A percentile compares a stretch with the other conserved stretches of the same genome.
Conservation (phyloP, 2,329 filamentous ascomycete genomes). For the Periconia digitata region DNA sequence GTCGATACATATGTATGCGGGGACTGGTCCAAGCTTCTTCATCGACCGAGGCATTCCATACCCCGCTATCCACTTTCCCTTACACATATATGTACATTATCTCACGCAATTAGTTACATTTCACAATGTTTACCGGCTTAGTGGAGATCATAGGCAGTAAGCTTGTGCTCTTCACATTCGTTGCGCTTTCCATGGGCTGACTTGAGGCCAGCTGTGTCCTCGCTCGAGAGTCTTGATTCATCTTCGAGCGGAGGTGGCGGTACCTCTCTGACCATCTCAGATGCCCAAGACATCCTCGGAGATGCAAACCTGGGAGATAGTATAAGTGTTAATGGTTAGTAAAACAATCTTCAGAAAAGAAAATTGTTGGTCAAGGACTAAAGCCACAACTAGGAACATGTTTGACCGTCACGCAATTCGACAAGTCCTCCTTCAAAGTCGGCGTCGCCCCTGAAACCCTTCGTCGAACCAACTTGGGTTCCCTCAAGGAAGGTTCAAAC, state of each 20-base stretch:
- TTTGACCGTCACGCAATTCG: constrained; percentile 82
- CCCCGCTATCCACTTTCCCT: constrained; percentile 18
- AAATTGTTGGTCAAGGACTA: not conserved
- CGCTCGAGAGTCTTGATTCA: constrained; percentile 77
- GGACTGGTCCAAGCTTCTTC: constrained; percentile 11
- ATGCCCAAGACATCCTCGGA: constrained; percentile 72
- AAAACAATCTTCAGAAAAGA: not conserved
- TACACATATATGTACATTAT: constrained; percentile 3
- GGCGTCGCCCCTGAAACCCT: constrained; percentile 95
- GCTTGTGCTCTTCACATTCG: constrained; percentile 26
- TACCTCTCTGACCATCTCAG: constrained; percentile 83
- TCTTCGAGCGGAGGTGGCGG: constrained; percentile 72
- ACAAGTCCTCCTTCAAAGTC: constrained; percentile 72
- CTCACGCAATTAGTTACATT: constrained; percentile 9
- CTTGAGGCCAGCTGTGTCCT: constrained; percentile 69
- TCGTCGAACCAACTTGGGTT: constrained; percentile 90
- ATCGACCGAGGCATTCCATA: constrained; percentile 22
- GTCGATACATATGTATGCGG: not conserved
- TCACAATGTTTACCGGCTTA: constrained; percentile 82
- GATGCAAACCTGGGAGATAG: constrained; percentile 90
- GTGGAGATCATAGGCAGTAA: constrained; percentile 75
- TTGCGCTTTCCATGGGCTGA: constrained; percentile 22
- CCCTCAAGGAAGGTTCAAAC: constrained; percentile 62
- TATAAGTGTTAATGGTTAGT: constrained; percentile 82
- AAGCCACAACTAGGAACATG: constrained; percentile 64